Conservation (phyloP, 2,329 filamentous ascomycete genomes). For the Penicillium sp. region DNA sequence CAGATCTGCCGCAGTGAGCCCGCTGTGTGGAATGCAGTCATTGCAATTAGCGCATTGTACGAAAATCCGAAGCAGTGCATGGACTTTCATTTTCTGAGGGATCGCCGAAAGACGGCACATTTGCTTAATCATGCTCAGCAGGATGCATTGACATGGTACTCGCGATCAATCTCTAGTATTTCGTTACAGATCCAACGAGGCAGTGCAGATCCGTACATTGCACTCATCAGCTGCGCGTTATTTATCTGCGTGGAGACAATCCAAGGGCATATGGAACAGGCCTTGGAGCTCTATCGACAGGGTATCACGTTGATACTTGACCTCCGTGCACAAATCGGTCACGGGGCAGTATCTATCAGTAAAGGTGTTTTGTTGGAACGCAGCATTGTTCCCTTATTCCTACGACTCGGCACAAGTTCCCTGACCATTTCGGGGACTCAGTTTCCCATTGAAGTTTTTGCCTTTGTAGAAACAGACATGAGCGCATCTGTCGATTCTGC, state of each 20-base stretch:
- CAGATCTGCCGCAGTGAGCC: constrained; percentile 26
- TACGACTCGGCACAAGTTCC: constrained; percentile 26
- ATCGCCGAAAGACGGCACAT: neutral
- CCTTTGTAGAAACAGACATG: constrained; percentile 8
- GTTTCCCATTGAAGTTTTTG: constrained; percentile 8
- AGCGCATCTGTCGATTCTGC: constrained; percentile 9
- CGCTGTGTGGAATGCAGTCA: constrained; percentile 28
- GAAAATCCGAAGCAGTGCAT: constrained; percentile 19
- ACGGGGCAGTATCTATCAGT: constrained; percentile 12
- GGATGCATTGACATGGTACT: constrained; percentile 36
- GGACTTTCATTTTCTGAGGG: constrained; percentile 11
- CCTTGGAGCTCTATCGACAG: constrained; percentile 29
- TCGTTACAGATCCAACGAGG: constrained; percentile 27
- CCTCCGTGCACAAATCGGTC: constrained; percentile 19
- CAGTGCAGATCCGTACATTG: constrained; percentile 26
- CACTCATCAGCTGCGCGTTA: constrained; percentile 33
- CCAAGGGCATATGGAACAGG: constrained; percentile 27
- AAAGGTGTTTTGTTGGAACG: constrained; percentile 26
- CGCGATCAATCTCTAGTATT: constrained; percentile 30
- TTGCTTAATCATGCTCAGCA: constrained; percentile 2
- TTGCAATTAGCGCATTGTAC: constrained; percentile 23
- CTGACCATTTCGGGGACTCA: constrained; percentile 13
- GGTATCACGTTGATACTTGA: constrained; percentile 26
- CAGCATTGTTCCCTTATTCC: constrained; percentile 31
- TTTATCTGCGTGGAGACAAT: constrained; percentile 38